These are phyloP conservation scores for Bryopsis sp. DNA, from an alignment of 139 green algal genomes.

Conservation along the genomic window DNA sequence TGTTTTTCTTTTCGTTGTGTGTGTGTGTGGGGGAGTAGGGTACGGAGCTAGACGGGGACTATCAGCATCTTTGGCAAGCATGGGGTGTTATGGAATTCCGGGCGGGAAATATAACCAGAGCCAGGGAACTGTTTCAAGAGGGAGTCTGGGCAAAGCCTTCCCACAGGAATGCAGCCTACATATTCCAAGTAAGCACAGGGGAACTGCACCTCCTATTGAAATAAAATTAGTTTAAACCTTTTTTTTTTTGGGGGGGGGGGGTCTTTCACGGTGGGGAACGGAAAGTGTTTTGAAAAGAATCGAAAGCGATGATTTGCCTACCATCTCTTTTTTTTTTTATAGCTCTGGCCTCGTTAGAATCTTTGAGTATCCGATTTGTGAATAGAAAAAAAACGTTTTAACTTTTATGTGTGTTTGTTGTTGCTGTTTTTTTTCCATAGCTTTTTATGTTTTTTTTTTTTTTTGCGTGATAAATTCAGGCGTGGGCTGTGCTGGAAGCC, in stretches of 20 bases:
- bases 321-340: no score
- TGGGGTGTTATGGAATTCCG: conserved; percentile 83
- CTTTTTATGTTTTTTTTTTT: neutral
- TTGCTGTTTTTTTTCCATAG: neutral
- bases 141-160: conserved; percentile 76
- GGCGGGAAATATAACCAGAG: conserved; percentile 51
- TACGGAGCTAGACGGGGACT: conserved; percentile 45
- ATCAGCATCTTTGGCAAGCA: conserved; percentile 79
- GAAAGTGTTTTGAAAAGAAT: neutral
- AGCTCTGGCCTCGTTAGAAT: no score
- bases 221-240: neutral
- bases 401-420: neutral
- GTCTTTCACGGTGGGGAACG: neutral
- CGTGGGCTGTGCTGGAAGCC: conserved; percentile 85
- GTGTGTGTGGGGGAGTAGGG: conserved; percentile 24
- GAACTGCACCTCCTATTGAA: neutral
- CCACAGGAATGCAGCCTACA: conserved; percentile 38
- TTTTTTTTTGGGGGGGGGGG: no score
- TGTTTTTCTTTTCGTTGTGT: no score
- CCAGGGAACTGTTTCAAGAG: conserved; percentile 86
- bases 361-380: no score
- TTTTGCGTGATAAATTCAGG: conserved; percentile 30
- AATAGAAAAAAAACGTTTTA: neutral
- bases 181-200: conserved; percentile 51
- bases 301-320: no score